Base-by-base conservation (phyloP, 352 stramenopile species). In the Phytophthora colocasiae region DNA sequence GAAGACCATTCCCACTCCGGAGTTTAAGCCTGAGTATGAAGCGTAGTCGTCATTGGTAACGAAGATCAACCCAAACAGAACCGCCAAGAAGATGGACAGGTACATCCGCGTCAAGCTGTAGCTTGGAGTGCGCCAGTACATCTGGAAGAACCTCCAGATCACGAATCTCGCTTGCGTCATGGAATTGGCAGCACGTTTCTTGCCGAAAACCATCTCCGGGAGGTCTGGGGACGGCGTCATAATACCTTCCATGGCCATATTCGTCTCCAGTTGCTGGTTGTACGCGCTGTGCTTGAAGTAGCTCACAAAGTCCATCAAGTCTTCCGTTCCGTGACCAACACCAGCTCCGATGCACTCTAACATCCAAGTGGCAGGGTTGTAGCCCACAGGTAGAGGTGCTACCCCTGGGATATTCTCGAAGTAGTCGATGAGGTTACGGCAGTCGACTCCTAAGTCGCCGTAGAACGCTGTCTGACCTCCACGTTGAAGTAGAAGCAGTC, bases 21-120 rank as follows among this genome's bases (percentile, higher is more conserved):
- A 45, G 17, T 73, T 75, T n/a, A 69, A 17, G 3, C 61, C 61
- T 6, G 31, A 52, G 43, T 71, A 78, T 1, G 70, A 69, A 11
- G 17, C 46, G 40, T 73, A 73, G 19, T 79, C 53, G 17, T 57
- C 43, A 15, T 63, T 51, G 49, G 19, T 29, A 4, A 75, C 39
- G 47, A 85, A 93, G 17, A 92, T 75, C 7, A 85, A 46, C 26
- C 74, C 81, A 12, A 95, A 79, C 31, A 96, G 69, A 7, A 94
- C 52, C 6, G 78, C 83, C 54, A 95, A 78, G 11, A 89, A 48
- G 17, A 72, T 40, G 48, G 70, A 88, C 10, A 93, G 65, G 17
- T 88, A 66, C 9, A 89, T 63, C 12, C 89, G 72, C 6, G 80
- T 74, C 12, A 89, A 41, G 61, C 89, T 95, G 66, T 97, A 96